Base-by-base conservation (phyloP, 768 basidiomycete genomes). In the Lanmaoa rubissima region DNA sequence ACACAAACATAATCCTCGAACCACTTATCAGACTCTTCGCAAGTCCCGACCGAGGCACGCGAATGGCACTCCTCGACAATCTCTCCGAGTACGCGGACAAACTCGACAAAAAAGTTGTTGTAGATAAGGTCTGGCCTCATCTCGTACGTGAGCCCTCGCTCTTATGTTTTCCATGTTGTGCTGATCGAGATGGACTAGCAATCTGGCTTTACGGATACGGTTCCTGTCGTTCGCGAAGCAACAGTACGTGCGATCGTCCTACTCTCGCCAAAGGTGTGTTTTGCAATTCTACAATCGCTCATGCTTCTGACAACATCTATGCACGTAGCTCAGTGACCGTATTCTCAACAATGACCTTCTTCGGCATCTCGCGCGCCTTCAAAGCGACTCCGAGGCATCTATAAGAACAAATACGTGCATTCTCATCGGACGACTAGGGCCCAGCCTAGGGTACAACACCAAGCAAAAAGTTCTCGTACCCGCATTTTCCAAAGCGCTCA, bases 331-430 rank as follows among this genome's bases (percentile, higher is more conserved):
- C 49, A 89, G 77, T 48, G 94, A 97, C 61, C 88, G 96, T 2
- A 83, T 98, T 39, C 79, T 98, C 38, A 99, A 99, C 73, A 99
- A 98, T 64, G 97, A 99, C 58, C 84, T 99, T 19, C 82, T 99
- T 12, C 88, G 96, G 2, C 82, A 91, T 59, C 82, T 99, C 24
- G 96, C 96, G 2, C 92, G 92, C 66, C 88, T 92, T 74, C 97
- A 99, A 74, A 85, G 81, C 35, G 97, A 98, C 67, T 78, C 87
- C 1, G 97, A 99, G 73, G 84, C 95, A 4, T 95, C 94, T 6
- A 98, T 98, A 63, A 83, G 97, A 45, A 98, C 97, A 16, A 98
- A 98, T 65, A 97, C 97, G 0, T 96, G 94, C 66, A 98, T 99
- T 62, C 83, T 98, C 4, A 85, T 99, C 54, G 96, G 95, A 17